Evolutionary conservation across 305 asterid genomes (phyloP).

Genomic region (Fraxinus platypoda): DNA sequence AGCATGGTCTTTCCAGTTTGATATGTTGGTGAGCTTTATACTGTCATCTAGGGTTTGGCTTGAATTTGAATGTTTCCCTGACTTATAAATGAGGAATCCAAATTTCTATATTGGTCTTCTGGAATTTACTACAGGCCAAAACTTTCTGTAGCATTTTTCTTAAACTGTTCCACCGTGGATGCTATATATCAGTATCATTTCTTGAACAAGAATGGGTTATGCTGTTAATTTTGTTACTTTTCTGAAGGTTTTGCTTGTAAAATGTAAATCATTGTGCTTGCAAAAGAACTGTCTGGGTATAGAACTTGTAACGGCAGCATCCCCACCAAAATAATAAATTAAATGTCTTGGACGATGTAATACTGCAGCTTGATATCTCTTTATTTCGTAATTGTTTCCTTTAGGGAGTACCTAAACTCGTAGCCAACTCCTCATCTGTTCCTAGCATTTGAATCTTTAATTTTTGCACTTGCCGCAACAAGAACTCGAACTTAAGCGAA

Average conservation of each 20-base stretch:
- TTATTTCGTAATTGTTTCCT: neutral
- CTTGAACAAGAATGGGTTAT: neutral
- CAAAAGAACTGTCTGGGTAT: neutral
- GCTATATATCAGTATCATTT: neutral
- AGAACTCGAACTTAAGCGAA: neutral
- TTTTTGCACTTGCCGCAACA: neutral
- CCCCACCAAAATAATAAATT: no score
- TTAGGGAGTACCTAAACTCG: neutral
- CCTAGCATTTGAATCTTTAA: neutral
- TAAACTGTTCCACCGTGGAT: neutral
- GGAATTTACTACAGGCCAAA: neutral
- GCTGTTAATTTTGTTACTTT: neutral
- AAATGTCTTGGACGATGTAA: neutral
- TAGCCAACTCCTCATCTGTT: neutral
- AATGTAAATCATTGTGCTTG: neutral
- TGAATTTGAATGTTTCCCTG: conserved; percentile 16
- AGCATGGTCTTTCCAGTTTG: conserved; percentile 12
- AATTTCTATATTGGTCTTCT: neutral
- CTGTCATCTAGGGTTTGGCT: conserved; percentile 25
- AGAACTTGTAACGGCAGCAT: neutral
- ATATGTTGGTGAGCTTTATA: conserved; percentile 8
- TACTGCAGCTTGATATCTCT: neutral
- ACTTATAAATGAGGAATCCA: neutral
- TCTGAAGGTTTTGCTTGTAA: neutral
- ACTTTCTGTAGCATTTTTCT: neutral